Base-by-base conservation (phyloP, 495 filamentous ascomycete genomes). In the Tuber melanosporum region DNA sequence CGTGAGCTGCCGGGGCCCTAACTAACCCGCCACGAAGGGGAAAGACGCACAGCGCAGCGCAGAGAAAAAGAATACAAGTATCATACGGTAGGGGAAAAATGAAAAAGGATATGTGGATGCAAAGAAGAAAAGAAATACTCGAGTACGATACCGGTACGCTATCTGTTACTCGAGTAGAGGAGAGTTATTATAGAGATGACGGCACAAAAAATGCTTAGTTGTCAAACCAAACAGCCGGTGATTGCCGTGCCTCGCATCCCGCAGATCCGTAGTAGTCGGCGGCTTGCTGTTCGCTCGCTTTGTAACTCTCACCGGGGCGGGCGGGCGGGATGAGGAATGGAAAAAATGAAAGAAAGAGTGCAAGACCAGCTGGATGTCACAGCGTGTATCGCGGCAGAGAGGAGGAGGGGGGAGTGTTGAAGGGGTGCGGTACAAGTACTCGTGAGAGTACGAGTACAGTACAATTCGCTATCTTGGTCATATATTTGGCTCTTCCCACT, bases 341-440 rank as follows among this genome's bases (percentile, higher is more conserved):
- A 7, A 20, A 49, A 62, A 2, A 32, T 6, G 32, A 1, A 15
- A 66, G 32, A 62, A 3, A 66, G 32, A 36, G 26, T 66, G 52
- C 52, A 36, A 66, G 26, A 36, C 57, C 14, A 66, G 26, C 57
- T 66, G 26, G 26, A 66, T 17, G 57, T 17, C 57, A 26, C 26
- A 66, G 57, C 57, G 57, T 66, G 57, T 66, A 66, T 36, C 57
- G 57, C 57, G 57, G 57, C 26, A 66, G 57, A 66, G 57, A 36
- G 57, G 32, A 8, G 4, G 57, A 19, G 57, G 32, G 32, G 32
- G 32, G 14, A 36, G 36, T 36, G 57, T 66, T 36, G 57, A 32
- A 36, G 32, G 57, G 57, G 1, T 32, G 32, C 32, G 32, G 32
- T 32, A 32, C 32, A 32, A 32, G 32, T n/a, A n/a, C n/a, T n/a